phyloP scores from a whole-genome alignment of 441 rosid species.

The Breynia disticha region DNA sequence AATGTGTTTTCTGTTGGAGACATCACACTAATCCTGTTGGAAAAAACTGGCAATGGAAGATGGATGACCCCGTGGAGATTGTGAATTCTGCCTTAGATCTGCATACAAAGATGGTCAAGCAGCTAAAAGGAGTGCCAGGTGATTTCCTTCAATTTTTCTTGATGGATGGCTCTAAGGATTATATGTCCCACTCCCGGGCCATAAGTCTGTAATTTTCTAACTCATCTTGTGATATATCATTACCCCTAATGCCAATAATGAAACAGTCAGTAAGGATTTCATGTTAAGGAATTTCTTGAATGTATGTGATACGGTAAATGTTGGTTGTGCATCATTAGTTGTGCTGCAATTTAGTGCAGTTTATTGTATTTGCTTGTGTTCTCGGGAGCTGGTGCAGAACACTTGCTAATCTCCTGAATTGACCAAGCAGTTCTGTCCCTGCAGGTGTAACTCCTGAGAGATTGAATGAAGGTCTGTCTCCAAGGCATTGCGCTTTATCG shows the following conservation, averaged over 20 bases:
- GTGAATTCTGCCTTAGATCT: conserved; percentile 74
- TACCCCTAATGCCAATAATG: no score
- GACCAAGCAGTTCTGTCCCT: conserved; percentile 11
- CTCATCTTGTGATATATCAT: no score
- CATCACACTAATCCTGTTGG: conserved; percentile 98
- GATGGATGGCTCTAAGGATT: no score
- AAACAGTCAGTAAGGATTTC: no score
- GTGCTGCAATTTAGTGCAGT: no score
- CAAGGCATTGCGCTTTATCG: conserved; percentile 89
- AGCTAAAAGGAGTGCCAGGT: conserved; percentile 99
- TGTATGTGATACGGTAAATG: no score
- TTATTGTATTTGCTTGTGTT: background rate
- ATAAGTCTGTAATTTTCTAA: no score
- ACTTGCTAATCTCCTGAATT: conserved; percentile 6
- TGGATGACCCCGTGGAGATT: conserved; percentile 88
- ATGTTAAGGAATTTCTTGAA: no score
- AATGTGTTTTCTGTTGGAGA: conserved; percentile 99
- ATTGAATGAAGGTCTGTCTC: conserved; percentile 72
- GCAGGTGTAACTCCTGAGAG: conserved; percentile 74
- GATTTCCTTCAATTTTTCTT: conserved; percentile 8
- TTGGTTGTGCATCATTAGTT: no score
- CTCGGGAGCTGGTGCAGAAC: background rate
- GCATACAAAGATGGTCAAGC: conserved; percentile 88
- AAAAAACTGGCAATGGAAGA: conserved; percentile 97
- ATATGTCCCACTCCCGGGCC: no score